These are phyloP conservation scores for Ustilago trichophora DNA, from an alignment of 1,284 basidiomycete species.

Conservation along the genomic window DNA sequence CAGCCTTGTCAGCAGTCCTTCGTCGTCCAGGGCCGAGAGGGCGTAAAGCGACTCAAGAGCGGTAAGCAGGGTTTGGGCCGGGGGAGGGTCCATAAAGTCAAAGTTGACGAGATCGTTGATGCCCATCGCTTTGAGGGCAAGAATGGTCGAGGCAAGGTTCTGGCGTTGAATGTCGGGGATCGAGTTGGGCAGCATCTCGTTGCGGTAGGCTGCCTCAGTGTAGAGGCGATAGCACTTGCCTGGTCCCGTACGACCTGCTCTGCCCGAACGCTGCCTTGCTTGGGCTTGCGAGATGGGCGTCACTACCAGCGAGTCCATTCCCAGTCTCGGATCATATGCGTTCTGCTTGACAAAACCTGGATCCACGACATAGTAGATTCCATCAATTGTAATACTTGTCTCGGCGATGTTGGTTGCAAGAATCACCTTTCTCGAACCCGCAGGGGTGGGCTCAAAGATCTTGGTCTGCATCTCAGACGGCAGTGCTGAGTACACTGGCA, in stretches of 20 bases:
- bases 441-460: constrained; percentile 98
- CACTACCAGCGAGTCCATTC: constrained; percentile 64
- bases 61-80: constrained; percentile 96
- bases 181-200: constrained; percentile 74
- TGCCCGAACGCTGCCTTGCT: constrained; percentile 93
- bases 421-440: constrained; percentile 89
- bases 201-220: constrained; percentile 75
- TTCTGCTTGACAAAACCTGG: constrained; percentile 67
- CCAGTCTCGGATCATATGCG: constrained; percentile 65
- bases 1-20: constrained; percentile 93
- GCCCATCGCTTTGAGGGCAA: constrained; percentile 74
- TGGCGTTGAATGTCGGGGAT: constrained; percentile 73
- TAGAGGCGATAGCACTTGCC: constrained; percentile 93
- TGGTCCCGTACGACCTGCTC: constrained; percentile 95
- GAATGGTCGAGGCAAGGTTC: constrained; percentile 71
- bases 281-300: constrained; percentile 86
- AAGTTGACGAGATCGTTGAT: constrained; percentile 75
- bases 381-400: constrained; percentile 66
- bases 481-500: constrained; percentile 96
- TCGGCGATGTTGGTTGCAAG: constrained; percentile 95
- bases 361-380: constrained; percentile 66
- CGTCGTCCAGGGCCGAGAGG: constrained; percentile 92
- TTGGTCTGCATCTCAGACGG: constrained; percentile 99
- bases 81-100: constrained; percentile 75
- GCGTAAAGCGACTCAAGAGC: constrained; percentile 94